Conservation (phyloP, 73 alveolate species). For the Uronychia setigera region DNA sequence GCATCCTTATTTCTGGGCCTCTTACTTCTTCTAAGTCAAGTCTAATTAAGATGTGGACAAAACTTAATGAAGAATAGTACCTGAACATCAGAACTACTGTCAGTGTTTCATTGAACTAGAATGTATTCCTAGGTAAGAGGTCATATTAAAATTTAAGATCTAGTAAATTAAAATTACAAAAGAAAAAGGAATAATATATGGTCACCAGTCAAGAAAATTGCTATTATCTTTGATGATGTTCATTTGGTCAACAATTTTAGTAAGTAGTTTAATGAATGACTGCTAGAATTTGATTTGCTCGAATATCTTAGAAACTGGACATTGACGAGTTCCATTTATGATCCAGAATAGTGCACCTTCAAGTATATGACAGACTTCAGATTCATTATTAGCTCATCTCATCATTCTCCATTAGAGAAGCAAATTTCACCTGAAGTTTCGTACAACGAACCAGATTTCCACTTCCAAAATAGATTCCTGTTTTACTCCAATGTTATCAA, state of each 20-base stretch:
- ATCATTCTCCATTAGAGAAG: too few species aligned
- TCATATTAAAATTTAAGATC: too few species aligned
- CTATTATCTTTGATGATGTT: slow-evolving; percentile 60
- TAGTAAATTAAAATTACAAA: slow-evolving; percentile 20
- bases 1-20: too few species aligned
- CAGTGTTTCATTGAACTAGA: too few species aligned
- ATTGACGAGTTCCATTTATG: slow-evolving; percentile 33
- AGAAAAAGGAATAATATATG: slow-evolving; percentile 28
- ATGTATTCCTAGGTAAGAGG: too few species aligned
- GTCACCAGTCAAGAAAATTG: slow-evolving; percentile 12
- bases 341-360: slow-evolving; percentile 24
- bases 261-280: slow-evolving; percentile 9
- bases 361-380: slow-evolving; percentile 33
- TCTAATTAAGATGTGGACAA: too few species aligned
- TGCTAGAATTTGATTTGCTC: slow-evolving; percentile 2
- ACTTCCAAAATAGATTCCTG: slow-evolving; percentile 27
- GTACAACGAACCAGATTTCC: too few species aligned
- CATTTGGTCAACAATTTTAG: slow-evolving; percentile 38
- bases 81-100: too few species aligned
- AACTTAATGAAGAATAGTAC: too few species aligned
- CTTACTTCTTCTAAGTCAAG: too few species aligned
- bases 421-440: too few species aligned
- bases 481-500: slow-evolving; percentile 29
- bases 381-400: not conserved
- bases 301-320: slow-evolving; percentile 52